Percentiles rank a stretch among this genome's conserved stretches.
Evolutionary conservation across 2,329 filamentous ascomycete species (phyloP).

Genomic region (Aspergillus piperis): DNA sequence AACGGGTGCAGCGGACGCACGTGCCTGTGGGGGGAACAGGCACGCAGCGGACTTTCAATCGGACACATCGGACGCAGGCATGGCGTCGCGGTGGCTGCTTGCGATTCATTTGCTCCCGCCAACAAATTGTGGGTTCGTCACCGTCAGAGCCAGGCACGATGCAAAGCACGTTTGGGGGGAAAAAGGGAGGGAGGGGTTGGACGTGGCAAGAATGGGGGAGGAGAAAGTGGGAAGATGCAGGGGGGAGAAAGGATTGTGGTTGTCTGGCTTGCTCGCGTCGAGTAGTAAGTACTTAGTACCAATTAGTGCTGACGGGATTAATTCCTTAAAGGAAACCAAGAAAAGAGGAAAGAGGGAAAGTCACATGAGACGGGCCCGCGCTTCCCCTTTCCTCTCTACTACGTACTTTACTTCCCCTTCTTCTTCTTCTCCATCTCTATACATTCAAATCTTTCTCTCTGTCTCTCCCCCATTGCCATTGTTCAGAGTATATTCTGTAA

Average conservation of each 20-base stretch:
- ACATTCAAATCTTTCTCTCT: too few relatives aligned
- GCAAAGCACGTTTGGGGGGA: too few relatives aligned
- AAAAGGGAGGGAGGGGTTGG: background rate
- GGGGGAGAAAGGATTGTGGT: background rate
- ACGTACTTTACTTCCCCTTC: too few relatives aligned
- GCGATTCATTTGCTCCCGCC: conserved; percentile 5
- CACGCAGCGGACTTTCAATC: conserved; percentile 14
- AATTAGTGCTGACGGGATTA: background rate
- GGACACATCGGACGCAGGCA: conserved; percentile 14
- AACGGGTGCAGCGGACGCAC: conserved; percentile 16
- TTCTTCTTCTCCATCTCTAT: too few relatives aligned
- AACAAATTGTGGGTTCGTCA: background rate
- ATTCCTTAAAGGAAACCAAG: background rate
- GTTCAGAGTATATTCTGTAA: background rate
- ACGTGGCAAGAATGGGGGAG: background rate
- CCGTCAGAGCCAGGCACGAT: too few relatives aligned
- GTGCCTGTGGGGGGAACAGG: background rate
- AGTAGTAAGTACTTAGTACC: background rate
- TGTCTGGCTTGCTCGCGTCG: too few relatives aligned
- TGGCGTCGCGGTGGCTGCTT: conserved; percentile 9
- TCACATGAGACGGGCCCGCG: background rate
- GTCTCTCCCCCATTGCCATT: background rate
- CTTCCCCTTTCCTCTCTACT: background rate
- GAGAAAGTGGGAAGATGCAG: background rate
- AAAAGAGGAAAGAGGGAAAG: too few relatives aligned